These are phyloP conservation scores for Creolimax fragrantissima DNA, from an alignment of 78 protist genomes.

Conservation along the genomic window DNA sequence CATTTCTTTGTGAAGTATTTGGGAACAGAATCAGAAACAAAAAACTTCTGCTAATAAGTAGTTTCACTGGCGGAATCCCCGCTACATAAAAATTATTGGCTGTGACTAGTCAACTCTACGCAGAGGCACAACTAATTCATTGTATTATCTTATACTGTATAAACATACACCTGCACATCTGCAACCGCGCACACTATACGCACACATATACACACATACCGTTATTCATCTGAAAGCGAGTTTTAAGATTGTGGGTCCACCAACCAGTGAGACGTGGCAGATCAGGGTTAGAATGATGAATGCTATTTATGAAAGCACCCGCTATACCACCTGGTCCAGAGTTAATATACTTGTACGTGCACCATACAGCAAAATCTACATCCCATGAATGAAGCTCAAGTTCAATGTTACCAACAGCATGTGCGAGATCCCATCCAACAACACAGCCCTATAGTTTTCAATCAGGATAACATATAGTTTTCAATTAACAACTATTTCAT, in stretches of 20 bases:
- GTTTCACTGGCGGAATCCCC: too few species aligned
- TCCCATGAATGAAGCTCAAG: conserved; percentile 81
- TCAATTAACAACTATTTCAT: conserved; percentile 3
- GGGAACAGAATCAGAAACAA: neutral
- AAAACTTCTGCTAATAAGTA: too few species aligned
- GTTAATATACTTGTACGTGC: conserved; percentile 86
- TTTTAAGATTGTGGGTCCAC: conserved; percentile 68
- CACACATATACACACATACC: neutral
- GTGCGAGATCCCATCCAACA: conserved; percentile 89
- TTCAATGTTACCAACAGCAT: conserved; percentile 83
- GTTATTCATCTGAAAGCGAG: conserved; percentile 69
- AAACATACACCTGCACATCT: too few species aligned
- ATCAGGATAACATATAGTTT: too few species aligned
- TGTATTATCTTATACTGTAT: too few species aligned
- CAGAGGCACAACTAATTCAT: too few species aligned
- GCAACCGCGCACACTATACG: too few species aligned
- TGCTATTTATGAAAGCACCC: conserved; percentile 68
- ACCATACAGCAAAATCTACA: conserved; percentile 87
- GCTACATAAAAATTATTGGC: too few species aligned
- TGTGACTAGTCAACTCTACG: too few species aligned
- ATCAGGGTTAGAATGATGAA: conserved; percentile 7
- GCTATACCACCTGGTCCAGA: conserved; percentile 85
- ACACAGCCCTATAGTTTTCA: neutral
- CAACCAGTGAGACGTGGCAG: conserved; percentile 56
- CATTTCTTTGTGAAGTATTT: conserved; percentile 12